A percentile compares a stretch with the other conserved stretches of the same genome.
These are phyloP conservation scores for Cucurbitaria berberidis DNA, from an alignment of 2,329 filamentous ascomycete genomes.

Conservation along the genomic window DNA sequence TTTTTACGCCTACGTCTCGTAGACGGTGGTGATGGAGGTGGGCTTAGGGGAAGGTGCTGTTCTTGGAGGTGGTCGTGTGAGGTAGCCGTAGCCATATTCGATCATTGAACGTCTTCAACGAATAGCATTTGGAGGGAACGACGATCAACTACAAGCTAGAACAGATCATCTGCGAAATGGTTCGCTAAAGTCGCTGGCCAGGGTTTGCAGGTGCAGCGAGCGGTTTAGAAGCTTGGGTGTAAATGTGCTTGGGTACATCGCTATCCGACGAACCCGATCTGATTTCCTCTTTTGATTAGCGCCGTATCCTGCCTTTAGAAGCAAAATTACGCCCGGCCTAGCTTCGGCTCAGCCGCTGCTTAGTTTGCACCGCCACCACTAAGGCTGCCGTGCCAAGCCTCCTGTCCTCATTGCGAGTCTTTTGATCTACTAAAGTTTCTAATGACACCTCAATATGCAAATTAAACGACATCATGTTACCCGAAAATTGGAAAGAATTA, in stretches of 20 bases:
- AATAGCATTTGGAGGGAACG: background rate
- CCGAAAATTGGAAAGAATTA: too few species aligned
- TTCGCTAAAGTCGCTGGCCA: background rate
- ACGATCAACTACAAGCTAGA: background rate
- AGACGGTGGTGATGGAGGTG: slow-evolving; percentile 37
- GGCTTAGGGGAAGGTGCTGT: slow-evolving; percentile 31
- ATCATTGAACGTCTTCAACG: background rate
- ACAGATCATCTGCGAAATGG: background rate
- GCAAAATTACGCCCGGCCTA: too few species aligned
- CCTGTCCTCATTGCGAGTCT: too few species aligned
- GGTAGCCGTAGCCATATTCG: slow-evolving; percentile 18
- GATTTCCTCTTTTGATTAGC: too few species aligned
- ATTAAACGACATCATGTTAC: too few species aligned
- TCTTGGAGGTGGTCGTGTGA: slow-evolving; percentile 18
- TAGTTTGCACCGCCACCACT: too few species aligned
- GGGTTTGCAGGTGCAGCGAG: background rate
- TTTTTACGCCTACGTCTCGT: slow-evolving; percentile 30
- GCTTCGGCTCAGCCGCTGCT: too few species aligned
- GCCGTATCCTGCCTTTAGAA: too few species aligned
- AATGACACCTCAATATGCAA: too few species aligned
- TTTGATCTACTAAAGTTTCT: too few species aligned
- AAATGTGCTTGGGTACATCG: slow-evolving; percentile 1
- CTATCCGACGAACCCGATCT: too few species aligned
- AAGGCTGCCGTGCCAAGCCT: too few species aligned
- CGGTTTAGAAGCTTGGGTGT: background rate